phyloP scores from a whole-genome alignment of 345 rosid species.

The Gossypioides kirkii region DNA sequence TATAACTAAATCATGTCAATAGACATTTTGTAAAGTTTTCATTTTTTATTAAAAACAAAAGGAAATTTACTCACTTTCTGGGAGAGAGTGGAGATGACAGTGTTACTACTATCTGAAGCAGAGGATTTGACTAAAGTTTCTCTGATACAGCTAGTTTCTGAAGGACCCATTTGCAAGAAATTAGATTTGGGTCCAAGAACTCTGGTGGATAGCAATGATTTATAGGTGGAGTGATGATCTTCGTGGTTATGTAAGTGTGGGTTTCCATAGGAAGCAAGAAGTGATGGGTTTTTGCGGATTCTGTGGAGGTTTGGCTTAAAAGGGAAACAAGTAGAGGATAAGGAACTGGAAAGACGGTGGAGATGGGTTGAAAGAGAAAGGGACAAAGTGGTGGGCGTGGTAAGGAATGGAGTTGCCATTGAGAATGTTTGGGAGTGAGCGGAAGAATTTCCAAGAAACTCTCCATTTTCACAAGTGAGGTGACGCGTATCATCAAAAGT shows the following conservation, averaged over 20 bases:
- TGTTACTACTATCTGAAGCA: constrained; percentile 35
- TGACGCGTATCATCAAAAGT: not conserved
- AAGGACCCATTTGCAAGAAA: constrained; percentile 42
- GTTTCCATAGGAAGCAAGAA: constrained; percentile 22
- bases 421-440: constrained; percentile 13
- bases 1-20: not conserved
- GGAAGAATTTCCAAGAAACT: constrained; percentile 8
- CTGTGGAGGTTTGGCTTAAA: constrained; percentile 6
- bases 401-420: constrained; percentile 42
- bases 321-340: constrained; percentile 11
- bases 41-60: not conserved
- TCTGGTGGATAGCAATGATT: constrained; percentile 1
- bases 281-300: not conserved
- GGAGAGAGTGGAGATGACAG: constrained; percentile 45
- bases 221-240: constrained; percentile 5
- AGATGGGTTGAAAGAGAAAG: constrained; percentile 19
- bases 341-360: constrained; percentile 16
- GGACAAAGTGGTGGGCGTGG: constrained; percentile 29
- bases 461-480: constrained; percentile 15
- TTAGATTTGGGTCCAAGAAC: constrained; percentile 20
- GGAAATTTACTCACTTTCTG: constrained; percentile 30
- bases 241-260: not conserved
- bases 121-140: constrained; percentile 31
- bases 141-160: constrained; percentile 23
- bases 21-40: not conserved